phyloP scores from a whole-genome alignment of 169 alveolate genomes.

The Cryptosporidium ryanae region DNA sequence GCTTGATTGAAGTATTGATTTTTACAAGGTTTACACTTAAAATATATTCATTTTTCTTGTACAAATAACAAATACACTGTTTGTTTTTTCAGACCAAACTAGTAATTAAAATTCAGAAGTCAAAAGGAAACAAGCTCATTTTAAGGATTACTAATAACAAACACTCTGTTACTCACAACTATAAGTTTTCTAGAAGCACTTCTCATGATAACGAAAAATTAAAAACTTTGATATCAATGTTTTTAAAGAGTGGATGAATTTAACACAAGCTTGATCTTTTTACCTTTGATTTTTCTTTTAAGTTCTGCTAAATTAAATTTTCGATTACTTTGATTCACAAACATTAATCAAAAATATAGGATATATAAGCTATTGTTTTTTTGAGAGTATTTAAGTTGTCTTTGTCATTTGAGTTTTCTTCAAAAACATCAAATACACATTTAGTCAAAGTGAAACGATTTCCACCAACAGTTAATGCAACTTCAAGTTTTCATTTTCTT shows the following conservation, averaged over 20 bases:
- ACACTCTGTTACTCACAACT: slow-evolving; percentile 44
- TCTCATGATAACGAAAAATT: slow-evolving; percentile 47
- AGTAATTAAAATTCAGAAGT: slow-evolving; percentile 39
- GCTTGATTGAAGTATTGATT: neutral
- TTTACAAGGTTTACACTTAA: neutral
- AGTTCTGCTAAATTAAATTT: too few species aligned
- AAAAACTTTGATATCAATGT: slow-evolving; percentile 10
- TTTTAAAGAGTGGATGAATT: neutral
- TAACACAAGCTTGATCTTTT: neutral
- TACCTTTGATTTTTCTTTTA: neutral
- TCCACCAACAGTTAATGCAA: too few species aligned
- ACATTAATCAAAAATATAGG: too few species aligned
- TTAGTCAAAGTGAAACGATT: too few species aligned
- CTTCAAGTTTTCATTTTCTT: too few species aligned
- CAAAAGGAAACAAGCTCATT: slow-evolving; percentile 40
- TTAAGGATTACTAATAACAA: slow-evolving; percentile 54
- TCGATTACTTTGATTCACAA: too few species aligned
- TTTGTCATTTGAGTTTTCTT: too few species aligned
- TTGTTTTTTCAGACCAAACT: slow-evolving; percentile 33
- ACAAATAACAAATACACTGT: neutral
- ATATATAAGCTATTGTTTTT: too few species aligned
- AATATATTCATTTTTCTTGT: neutral
- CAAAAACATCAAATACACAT: too few species aligned
- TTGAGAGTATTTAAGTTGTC: too few species aligned
- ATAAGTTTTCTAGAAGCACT: slow-evolving; percentile 22